These are phyloP conservation scores for Naganishia albida DNA, from an alignment of 1,284 basidiomycete genomes.

Conservation along the genomic window DNA sequence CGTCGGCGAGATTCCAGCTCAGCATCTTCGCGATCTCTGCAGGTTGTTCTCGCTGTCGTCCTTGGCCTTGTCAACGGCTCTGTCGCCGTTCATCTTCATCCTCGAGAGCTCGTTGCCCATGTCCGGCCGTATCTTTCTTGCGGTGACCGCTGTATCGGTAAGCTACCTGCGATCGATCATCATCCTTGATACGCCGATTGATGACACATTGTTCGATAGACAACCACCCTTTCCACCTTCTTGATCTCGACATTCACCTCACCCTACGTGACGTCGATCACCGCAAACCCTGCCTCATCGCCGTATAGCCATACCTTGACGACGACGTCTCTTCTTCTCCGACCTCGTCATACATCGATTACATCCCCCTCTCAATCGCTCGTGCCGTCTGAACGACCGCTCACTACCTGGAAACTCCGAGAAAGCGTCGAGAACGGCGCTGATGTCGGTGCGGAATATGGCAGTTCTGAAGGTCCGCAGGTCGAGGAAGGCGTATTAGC, in stretches of 20 bases:
- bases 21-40: conserved; percentile 47
- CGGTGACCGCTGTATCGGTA: conserved; percentile 66
- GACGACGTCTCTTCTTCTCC: conserved; percentile 66
- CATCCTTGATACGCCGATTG: conserved; percentile 62
- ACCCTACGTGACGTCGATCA: conserved; percentile 60
- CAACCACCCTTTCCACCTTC: conserved; percentile 34
- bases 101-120: conserved; percentile 73
- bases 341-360: conserved; percentile 65
- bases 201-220: conserved; percentile 52
- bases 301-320: conserved; percentile 58
- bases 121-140: conserved; percentile 69
- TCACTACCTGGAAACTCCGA: conserved; percentile 79
- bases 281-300: conserved; percentile 53
- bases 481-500: conserved; percentile 69
- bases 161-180: conserved; percentile 64
- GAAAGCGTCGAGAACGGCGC: conserved; percentile 54
- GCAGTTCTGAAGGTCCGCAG: conserved; percentile 51
- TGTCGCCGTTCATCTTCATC: conserved; percentile 77
- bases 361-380: conserved; percentile 70
- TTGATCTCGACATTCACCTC: conserved; percentile 38
- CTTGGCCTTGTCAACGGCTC: conserved; percentile 66
- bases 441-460: conserved; percentile 44
- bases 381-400: conserved; percentile 67
- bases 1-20: background rate
- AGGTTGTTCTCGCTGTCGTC: conserved; percentile 83